Percentiles rank a stretch among this genome's conserved stretches.
phyloP scores from a whole-genome alignment of 2,329 filamentous ascomycete species.

The Epichloe brachyelytri region DNA sequence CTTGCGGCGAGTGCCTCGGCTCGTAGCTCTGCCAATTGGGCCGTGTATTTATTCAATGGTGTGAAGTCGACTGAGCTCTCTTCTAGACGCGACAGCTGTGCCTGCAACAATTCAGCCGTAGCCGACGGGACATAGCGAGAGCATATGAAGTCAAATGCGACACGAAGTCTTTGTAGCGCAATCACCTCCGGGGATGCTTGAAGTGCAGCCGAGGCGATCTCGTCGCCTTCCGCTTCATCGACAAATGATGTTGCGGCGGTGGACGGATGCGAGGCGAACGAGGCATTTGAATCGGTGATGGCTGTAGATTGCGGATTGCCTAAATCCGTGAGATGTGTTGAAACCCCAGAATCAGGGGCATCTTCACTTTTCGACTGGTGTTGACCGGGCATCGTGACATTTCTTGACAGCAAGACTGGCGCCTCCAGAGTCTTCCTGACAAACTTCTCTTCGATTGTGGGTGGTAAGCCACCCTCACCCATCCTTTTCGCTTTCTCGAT shows the following conservation, averaged over 20 bases:
- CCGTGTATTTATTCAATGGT: conserved; percentile 57
- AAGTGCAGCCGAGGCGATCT: conserved; percentile 28
- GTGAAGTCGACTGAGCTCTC: conserved; percentile 45
- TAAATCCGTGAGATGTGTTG: conserved; percentile 14
- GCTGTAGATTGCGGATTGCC: conserved; percentile 30
- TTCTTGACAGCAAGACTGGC: conserved; percentile 57
- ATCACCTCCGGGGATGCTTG: conserved; percentile 35
- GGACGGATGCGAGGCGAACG: conserved; percentile 25
- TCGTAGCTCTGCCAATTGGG: conserved; percentile 51
- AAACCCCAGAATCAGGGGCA: conserved; percentile 10
- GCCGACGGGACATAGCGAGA: conserved; percentile 43
- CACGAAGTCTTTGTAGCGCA: conserved; percentile 49
- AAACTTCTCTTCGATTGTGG: conserved; percentile 76
- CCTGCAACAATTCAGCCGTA: conserved; percentile 29
- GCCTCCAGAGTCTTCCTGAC: conserved; percentile 63
- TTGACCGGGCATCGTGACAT: conserved; percentile 28
- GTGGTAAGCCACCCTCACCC: conserved; percentile 51
- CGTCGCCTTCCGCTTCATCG: conserved; percentile 18
- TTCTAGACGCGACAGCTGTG: conserved; percentile 23
- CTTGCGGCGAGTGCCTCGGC: conserved; percentile 59
- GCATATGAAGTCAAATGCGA: conserved; percentile 52
- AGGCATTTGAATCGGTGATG: conserved; percentile 23
- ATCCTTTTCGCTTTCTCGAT: conserved; percentile 60
- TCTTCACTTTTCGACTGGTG: conserved; percentile 6
- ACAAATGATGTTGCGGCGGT: conserved; percentile 33